Evolutionary conservation across 2,329 filamentous ascomycete genomes (phyloP), one percentile per base, ranked within the genome.

Genomic region (Pseudogymnoascus sp.): DNA sequence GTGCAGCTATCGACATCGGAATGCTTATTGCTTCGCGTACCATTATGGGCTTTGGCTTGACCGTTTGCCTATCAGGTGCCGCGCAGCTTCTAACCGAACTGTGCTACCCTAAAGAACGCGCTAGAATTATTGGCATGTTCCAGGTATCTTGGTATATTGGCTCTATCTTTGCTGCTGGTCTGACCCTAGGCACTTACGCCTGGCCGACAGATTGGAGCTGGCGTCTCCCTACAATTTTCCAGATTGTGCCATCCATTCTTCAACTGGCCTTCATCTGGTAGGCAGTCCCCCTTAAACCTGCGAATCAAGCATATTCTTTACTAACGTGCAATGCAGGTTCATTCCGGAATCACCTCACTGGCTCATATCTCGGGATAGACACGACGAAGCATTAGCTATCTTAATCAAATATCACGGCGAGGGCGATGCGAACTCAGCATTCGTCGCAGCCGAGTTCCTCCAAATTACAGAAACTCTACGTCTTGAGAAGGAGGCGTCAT

Each of bases 41-140:
- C 68, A 63, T 67, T 61, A 68, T 76, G 3, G 75, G 74, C 1
- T 73, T 75, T 63, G 75, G 75, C 8, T 74, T 75, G 62, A 71
- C 72, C 39, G 72, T 76, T 61, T 73, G 73, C 51, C 72, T 75
- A 65, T 73, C 73, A 65, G 73, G 73, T 61, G 74, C 73, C 1
- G 74, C 75, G 1, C 64, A 72, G 6, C 67, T 77, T 31, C 71
- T 77, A 34, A 73, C 74, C n/a, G 76, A 78, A 67, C 69, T 77
- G 21, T 71, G 71, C 16, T 74, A 77, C 65, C 71, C 71, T 37
- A 71, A 73, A 11, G 72, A 77, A 28, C 68, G 75, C 10, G 63
- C 73, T 14, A 68, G 72, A 34, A 70, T 74, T 66, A 75, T 72
- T 1, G 72, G 71, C 6, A 63, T 75, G 14, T 75, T 73, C 68